phyloP scores from a whole-genome alignment of 2,329 filamentous ascomycete genomes.

The Neocucurbitaria cava region DNA sequence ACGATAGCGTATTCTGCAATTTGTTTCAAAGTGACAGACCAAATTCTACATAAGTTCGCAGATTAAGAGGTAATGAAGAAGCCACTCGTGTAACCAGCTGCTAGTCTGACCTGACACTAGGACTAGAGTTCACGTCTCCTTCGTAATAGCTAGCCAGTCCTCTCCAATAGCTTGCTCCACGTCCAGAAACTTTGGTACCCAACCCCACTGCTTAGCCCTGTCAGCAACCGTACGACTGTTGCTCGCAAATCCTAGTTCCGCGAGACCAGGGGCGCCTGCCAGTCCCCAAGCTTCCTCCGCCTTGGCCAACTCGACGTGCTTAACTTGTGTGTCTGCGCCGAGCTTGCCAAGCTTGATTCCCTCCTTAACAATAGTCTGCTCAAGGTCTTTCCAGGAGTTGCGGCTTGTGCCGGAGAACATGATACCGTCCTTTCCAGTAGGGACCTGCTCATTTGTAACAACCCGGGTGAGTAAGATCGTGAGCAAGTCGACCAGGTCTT shows the following conservation, averaged over 20 bases:
- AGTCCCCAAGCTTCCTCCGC: neutral
- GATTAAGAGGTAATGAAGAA: no score
- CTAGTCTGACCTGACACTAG: neutral
- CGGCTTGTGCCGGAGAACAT: neutral
- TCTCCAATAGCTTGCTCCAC: neutral
- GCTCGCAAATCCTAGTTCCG: neutral
- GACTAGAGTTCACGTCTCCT: neutral
- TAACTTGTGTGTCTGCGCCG: neutral
- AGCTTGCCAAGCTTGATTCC: neutral
- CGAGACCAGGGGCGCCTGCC: neutral
- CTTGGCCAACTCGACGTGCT: neutral
- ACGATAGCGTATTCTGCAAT: no score
- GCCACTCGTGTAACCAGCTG: neutral
- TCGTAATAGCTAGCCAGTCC: neutral
- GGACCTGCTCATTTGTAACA: neutral
- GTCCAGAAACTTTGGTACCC: neutral
- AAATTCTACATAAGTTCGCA: no score
- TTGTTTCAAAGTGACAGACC: no score
- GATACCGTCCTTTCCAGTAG: neutral
- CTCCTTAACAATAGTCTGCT: neutral
- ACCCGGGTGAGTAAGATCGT: neutral
- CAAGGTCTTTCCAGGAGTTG: neutral
- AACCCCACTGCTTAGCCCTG: neutral
- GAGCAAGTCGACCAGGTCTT: neutral
- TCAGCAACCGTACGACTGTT: neutral